Conservation (phyloP, 768 basidiomycete species). For the Scleroderma citrinum region DNA sequence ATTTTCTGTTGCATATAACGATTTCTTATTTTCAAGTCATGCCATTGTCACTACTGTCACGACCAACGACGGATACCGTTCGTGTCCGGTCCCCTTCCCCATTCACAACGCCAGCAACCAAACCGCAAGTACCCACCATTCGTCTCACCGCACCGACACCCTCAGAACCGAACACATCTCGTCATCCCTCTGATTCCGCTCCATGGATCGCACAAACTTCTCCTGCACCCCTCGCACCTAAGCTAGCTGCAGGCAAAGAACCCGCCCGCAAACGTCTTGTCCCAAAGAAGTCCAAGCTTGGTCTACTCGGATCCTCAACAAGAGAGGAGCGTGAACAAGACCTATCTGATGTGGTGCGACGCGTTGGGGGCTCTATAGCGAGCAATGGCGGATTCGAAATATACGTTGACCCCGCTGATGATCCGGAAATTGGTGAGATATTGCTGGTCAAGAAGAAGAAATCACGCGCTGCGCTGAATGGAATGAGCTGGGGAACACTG, state of each 20-base stretch:
- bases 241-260: slow-evolving; percentile 11
- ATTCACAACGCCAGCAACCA: slow-evolving; percentile 21
- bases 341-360: slow-evolving; percentile 55
- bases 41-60: slow-evolving; percentile 27
- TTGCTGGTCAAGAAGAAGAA: slow-evolving; percentile 76
- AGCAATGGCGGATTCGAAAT: slow-evolving; percentile 43
- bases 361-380: slow-evolving; percentile 30
- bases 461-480: slow-evolving; percentile 53
- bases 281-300: slow-evolving; percentile 68
- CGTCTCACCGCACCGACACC: slow-evolving; percentile 66
- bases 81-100: slow-evolving; percentile 25
- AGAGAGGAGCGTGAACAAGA: slow-evolving; percentile 36
- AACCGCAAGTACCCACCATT: slow-evolving; percentile 50
- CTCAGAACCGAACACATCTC: slow-evolving; percentile 37
- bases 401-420: slow-evolving; percentile 57
- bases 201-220: slow-evolving; percentile 17
- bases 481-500: slow-evolving; percentile 48
- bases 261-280: slow-evolving; percentile 47
- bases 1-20: slow-evolving; percentile 21
- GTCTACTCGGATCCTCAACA: slow-evolving; percentile 33
- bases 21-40: slow-evolving; percentile 18
- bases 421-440: slow-evolving; percentile 64
- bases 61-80: slow-evolving; percentile 20
- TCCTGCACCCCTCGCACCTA: slow-evolving; percentile 25
- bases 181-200: slow-evolving; percentile 22